Percentiles rank a stretch among this genome's conserved stretches.
Conservation (phyloP, 2,329 filamentous ascomycete species). For the Pseudogymnoascus sp. region DNA sequence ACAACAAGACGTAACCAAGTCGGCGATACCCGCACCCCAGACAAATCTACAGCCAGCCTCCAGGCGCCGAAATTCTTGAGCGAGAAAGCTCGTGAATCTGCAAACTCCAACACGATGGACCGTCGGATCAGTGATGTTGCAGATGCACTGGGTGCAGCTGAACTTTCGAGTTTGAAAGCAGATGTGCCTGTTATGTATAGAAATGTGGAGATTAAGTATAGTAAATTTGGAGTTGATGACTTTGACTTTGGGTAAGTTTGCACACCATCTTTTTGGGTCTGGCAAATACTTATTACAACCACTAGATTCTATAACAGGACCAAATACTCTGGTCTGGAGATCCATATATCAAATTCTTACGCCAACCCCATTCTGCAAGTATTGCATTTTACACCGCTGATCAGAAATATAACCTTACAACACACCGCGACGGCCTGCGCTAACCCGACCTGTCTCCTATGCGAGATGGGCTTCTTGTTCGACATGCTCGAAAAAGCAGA, state of each 20-base stretch:
- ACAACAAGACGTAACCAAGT: slow-evolving; percentile 72
- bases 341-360: slow-evolving; percentile 94
- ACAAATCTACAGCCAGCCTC: slow-evolving; percentile 52
- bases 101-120: slow-evolving; percentile 37
- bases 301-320: slow-evolving; percentile 89
- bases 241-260: slow-evolving; percentile 80
- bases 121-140: slow-evolving; percentile 44
- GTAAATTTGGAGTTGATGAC: slow-evolving; percentile 97
- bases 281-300: slow-evolving; percentile 20
- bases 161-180: slow-evolving; percentile 65
- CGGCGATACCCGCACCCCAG: slow-evolving; percentile 61
- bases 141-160: slow-evolving; percentile 58
- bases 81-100: slow-evolving; percentile 72
- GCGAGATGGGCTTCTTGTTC: slow-evolving; percentile 89
- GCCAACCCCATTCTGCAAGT: slow-evolving; percentile 88
- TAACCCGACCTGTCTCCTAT: slow-evolving; percentile 76
- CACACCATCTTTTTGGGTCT: neutral
- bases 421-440: slow-evolving; percentile 82
- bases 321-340: slow-evolving; percentile 82
- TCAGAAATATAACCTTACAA: slow-evolving; percentile 80
- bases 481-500: slow-evolving; percentile 97
- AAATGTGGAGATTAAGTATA: slow-evolving; percentile 97
- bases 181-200: slow-evolving; percentile 86
- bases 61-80: slow-evolving; percentile 87
- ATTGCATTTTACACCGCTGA: slow-evolving; percentile 78